Percentiles rank a stretch among this genome's conserved stretches.
Evolutionary conservation across 768 basidiomycete species (phyloP).

Genomic region (Serendipita indica): DNA sequence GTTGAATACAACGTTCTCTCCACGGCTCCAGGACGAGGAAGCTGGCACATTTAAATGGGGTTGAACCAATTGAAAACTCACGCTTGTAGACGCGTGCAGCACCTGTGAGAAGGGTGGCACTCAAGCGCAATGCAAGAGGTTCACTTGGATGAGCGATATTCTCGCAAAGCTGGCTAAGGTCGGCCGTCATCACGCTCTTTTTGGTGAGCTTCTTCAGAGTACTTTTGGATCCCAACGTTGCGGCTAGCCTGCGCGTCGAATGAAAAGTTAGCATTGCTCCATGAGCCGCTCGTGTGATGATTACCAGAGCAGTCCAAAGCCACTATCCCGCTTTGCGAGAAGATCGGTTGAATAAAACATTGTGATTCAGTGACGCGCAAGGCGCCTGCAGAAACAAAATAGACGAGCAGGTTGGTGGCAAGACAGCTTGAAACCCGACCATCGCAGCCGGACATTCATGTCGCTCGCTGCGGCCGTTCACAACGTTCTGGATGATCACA

Average conservation of each 20-base stretch:
- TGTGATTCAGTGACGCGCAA: conserved; percentile 7
- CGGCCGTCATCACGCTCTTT: conserved; percentile 69
- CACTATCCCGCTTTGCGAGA: conserved; percentile 66
- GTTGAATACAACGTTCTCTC: conserved; percentile 15
- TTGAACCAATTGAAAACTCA: not conserved
- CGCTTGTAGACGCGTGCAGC: conserved; percentile 49
- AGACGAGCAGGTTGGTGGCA: not conserved
- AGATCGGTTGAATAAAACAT: conserved; percentile 87
- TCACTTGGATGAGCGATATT: conserved; percentile 73
- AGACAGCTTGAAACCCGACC: not conserved
- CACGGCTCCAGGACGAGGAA: too few species aligned
- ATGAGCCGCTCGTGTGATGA: not conserved
- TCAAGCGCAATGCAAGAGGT: conserved; percentile 72
- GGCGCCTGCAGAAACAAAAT: too few species aligned
- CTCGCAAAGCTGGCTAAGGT: conserved; percentile 66
- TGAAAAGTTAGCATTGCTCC: conserved; percentile 1
- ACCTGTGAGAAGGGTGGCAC: conserved; percentile 80
- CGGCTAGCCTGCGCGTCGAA: conserved; percentile 53
- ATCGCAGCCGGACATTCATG: not conserved
- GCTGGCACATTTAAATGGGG: conserved; percentile 19
- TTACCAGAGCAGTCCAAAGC: conserved; percentile 80
- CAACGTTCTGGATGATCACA: not conserved
- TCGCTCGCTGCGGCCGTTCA: not conserved
- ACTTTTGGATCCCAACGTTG: conserved; percentile 79
- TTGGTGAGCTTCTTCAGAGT: conserved; percentile 70